Evolutionary conservation across 371 early-diverging fungal species (phyloP).

Genomic region (Funneliformis caledonium): DNA sequence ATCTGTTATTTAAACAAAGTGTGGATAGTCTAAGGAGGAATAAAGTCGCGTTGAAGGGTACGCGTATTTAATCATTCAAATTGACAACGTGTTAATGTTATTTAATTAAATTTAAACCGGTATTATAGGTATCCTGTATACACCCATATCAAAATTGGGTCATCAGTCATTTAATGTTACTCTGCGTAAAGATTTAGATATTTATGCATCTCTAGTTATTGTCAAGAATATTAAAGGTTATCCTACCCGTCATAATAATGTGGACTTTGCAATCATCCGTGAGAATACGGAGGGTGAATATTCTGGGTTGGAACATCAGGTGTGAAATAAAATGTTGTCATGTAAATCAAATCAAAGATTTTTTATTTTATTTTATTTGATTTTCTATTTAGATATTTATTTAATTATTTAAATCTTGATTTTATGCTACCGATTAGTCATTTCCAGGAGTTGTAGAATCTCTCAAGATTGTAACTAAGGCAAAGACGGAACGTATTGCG

Average conservation of each 20-base stretch:
- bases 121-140: slow-evolving; percentile 78
- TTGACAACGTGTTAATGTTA: background rate
- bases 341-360: background rate
- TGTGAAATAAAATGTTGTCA: slow-evolving; percentile 40
- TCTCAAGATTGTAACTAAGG: slow-evolving; percentile 92
- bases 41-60: slow-evolving; percentile 96
- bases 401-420: background rate
- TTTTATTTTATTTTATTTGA: slow-evolving; percentile 19
- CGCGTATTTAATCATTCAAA: background rate
- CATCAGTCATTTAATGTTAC: slow-evolving; percentile 94
- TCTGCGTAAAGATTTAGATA: slow-evolving; percentile 95
- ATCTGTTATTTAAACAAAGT: slow-evolving; percentile 79
- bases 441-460: slow-evolving; percentile 98
- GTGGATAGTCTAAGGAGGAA: slow-evolving; percentile 90
- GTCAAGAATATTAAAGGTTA: slow-evolving; percentile 85
- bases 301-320: slow-evolving; percentile 95
- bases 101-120: background rate
- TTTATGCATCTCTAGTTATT: slow-evolving; percentile 90
- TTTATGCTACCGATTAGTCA: slow-evolving; percentile 55
- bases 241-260: slow-evolving; percentile 82
- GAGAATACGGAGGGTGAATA: slow-evolving; percentile 99
- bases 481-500: slow-evolving; percentile 96
- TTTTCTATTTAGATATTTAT: background rate
- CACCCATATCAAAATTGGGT: slow-evolving; percentile 85
- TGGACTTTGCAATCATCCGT: slow-evolving; percentile 96